These are phyloP conservation scores for Globisporangium rhizosaccharum DNA, from an alignment of 352 stramenopile genomes.

Conservation along the genomic window DNA sequence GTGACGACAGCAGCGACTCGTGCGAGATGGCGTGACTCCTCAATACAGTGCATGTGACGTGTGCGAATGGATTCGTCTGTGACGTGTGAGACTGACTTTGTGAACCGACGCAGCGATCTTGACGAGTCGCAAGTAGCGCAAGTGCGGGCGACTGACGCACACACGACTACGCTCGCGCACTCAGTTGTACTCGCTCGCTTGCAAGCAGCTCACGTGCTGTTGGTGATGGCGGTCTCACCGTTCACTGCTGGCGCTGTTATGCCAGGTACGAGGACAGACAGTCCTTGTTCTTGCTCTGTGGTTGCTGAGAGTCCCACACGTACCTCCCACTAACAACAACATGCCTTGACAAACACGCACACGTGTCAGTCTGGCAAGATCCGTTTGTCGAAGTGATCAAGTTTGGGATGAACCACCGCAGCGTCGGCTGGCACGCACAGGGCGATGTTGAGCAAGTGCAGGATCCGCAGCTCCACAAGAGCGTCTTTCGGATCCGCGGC, in stretches of 20 bases:
- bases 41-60: too few relatives aligned
- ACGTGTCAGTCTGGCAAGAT: slow-evolving; percentile 67
- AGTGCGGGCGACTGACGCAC: not conserved
- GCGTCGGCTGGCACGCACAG: slow-evolving; percentile 45
- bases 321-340: too few relatives aligned
- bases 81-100: too few relatives aligned
- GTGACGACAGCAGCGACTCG: too few relatives aligned
- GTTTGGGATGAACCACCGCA: slow-evolving; percentile 54
- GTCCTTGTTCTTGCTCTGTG: not conserved
- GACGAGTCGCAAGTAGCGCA: not conserved
- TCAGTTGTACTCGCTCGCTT: too few relatives aligned
- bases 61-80: too few relatives aligned
- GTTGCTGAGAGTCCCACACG: not conserved
- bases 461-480: slow-evolving; percentile 68
- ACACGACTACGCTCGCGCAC: too few relatives aligned
- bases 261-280: slow-evolving; percentile 16
- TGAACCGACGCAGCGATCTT: not conserved
- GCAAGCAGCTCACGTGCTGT: not conserved
- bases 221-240: slow-evolving; percentile 16
- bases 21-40: too few relatives aligned
- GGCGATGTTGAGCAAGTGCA: slow-evolving; percentile 67
- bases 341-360: too few relatives aligned
- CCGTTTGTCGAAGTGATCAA: slow-evolving; percentile 86
- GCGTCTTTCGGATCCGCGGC: slow-evolving; percentile 69
- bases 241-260: slow-evolving; percentile 17